Percentiles rank a stretch among this genome's conserved stretches.
Evolutionary conservation across 1,139 yeast species (phyloP).

Genomic region (Blastobotrys malaysiensis): DNA sequence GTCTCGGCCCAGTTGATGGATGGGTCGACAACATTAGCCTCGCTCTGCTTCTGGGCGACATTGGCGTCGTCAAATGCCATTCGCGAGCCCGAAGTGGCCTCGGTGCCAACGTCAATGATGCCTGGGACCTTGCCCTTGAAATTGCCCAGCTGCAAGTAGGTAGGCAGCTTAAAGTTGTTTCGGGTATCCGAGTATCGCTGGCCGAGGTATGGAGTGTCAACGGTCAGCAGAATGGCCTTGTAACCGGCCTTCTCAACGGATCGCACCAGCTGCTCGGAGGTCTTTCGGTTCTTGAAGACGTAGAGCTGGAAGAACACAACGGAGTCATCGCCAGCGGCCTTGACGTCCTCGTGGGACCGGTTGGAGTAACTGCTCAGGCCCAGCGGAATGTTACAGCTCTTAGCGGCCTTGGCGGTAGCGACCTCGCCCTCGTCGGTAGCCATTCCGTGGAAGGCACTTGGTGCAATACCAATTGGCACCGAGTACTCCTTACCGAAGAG

Average conservation of each 20-base stretch:
- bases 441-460: conserved; percentile 59
- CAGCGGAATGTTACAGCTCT: conserved; percentile 31
- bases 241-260: conserved; percentile 50
- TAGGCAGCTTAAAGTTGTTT: conserved; percentile 42
- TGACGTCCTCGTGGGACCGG: conserved; percentile 31
- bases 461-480: conserved; percentile 60
- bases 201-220: conserved; percentile 64
- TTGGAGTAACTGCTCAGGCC: conserved; percentile 34
- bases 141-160: conserved; percentile 31
- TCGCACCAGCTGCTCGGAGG: conserved; percentile 42
- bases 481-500: conserved; percentile 41
- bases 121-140: conserved; percentile 23
- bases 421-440: conserved; percentile 63
- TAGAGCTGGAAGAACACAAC: conserved; percentile 40
- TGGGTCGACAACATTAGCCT: conserved; percentile 58
- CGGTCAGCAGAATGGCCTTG: conserved; percentile 59
- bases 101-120: conserved; percentile 30
- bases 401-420: conserved; percentile 35
- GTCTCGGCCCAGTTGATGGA: conserved; percentile 56
- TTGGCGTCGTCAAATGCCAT: conserved; percentile 16
- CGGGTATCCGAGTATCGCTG: conserved; percentile 52
- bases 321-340: conserved; percentile 29
- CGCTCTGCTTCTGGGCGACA: conserved; percentile 9
- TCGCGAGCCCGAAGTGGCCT: conserved; percentile 22
- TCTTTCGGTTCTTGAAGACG: conserved; percentile 40